Base-by-base conservation (phyloP, 176 grass and related monocot genomes). In the Otatea glauca region DNA sequence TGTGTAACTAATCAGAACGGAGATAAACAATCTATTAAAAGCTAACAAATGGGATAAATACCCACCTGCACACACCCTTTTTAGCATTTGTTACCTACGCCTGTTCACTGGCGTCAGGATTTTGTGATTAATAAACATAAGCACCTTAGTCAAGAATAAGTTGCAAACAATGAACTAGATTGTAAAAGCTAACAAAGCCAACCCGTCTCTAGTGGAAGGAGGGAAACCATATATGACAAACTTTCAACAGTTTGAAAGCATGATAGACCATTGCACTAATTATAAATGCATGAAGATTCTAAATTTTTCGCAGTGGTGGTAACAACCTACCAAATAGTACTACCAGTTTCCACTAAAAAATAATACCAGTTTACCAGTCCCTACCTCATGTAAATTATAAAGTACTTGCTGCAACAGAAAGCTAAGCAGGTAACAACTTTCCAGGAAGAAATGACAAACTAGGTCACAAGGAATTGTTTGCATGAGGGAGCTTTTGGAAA, bases 401-500 rank as follows among this genome's bases (percentile, higher is more conserved):
- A 29, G 77, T 66, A 66, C 35, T 50, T n/a, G 18, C 48, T 80
- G 77, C 27, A 23, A 80, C 25, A 68, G 3, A 50, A 74, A 11
- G 8, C 72, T 51, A 49, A 66, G 27, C n/a, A 50, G 11, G 50
- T 37, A 80, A 35, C 77, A 68, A 38, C 24, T 32, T 78, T 29
- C 62, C 4, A 4, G 18, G 62, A 80, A 51, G 45, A 54, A 41
- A 41, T 58, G 74, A 81, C 34, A n/a, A 45, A 50, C 78, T 23
- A 80, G 34, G 34, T 69, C 78, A 53, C 32, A 35, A 35, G 17
- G 60, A 65, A 51, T 34, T 74, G 47, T 53, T 51, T 27, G 29
- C 71, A 74, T 74, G 60, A 48, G 11, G 41, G 43, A 66, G 24
- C 61, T 50, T 78, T 61, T 79, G 16, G 25, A 67, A 23, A 51